Evolutionary conservation across 805 yeast genomes (phyloP).

Genomic region (Candida rishiriensis): DNA sequence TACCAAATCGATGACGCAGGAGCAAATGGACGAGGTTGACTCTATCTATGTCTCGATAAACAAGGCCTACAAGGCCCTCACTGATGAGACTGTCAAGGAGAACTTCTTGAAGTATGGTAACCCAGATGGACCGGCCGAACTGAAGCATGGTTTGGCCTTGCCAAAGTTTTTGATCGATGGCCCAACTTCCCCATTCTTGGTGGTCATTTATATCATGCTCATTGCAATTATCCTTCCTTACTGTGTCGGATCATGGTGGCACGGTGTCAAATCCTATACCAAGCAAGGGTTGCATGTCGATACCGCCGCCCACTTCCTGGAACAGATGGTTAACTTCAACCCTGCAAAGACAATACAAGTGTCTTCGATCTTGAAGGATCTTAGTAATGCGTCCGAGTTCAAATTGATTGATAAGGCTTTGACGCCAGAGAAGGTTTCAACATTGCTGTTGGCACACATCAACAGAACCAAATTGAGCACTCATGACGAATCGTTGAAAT

Average conservation of each 20-base stretch:
- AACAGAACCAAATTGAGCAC: slow-evolving; percentile 38
- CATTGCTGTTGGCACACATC: slow-evolving; percentile 53
- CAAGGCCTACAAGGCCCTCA: slow-evolving; percentile 90
- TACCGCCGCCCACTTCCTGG: slow-evolving; percentile 77
- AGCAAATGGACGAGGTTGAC: slow-evolving; percentile 58
- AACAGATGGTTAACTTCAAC: slow-evolving; percentile 65
- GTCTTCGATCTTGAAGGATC: slow-evolving; percentile 51
- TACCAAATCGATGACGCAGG: slow-evolving; percentile 51
- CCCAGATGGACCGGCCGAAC: slow-evolving; percentile 95
- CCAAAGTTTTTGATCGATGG: slow-evolving; percentile 91
- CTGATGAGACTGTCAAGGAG: slow-evolving; percentile 80
- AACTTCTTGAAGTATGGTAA: slow-evolving; percentile 88
- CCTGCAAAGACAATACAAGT: slow-evolving; percentile 64
- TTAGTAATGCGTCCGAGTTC: slow-evolving; percentile 68
- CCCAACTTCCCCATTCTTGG: slow-evolving; percentile 59
- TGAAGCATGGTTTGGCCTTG: slow-evolving; percentile 88
- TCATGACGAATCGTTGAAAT: slow-evolving; percentile 39
- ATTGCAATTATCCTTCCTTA: slow-evolving; percentile 79
- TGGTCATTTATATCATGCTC: slow-evolving; percentile 57
- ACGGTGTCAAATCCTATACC: slow-evolving; percentile 70
- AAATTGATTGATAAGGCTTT: slow-evolving; percentile 35
- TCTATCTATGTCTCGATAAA: slow-evolving; percentile 74
- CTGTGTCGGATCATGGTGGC: slow-evolving; percentile 90
- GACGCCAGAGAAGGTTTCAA: slow-evolving; percentile 43
- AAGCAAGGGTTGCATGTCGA: slow-evolving; percentile 76